These are phyloP conservation scores for Trifolium fragiferum DNA, from an alignment of 306 rosid genomes.

Conservation along the genomic window DNA sequence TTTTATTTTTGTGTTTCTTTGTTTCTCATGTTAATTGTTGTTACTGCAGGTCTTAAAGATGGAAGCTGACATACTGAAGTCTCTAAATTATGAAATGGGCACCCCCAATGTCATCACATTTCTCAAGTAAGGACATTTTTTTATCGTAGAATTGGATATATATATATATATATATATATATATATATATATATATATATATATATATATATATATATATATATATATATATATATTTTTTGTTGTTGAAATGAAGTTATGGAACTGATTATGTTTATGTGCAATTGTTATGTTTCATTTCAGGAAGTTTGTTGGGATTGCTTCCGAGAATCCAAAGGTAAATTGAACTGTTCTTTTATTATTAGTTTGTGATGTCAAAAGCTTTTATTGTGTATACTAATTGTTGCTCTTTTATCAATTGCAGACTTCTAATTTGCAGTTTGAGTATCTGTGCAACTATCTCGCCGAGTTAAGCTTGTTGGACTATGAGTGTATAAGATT, in stretches of 20 bases:
- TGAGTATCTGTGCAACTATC: conserved; percentile 70
- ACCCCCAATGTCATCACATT: conserved; percentile 73
- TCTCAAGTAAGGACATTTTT: conserved; percentile 52
- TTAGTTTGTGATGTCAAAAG: neutral
- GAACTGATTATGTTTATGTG: neutral
- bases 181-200: too few species aligned
- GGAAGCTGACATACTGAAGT: conserved; percentile 80
- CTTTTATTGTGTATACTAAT: conserved; percentile 4
- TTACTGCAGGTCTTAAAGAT: conserved; percentile 64
- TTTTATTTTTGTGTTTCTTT: neutral
- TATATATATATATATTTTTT: too few species aligned
- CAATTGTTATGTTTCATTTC: neutral
- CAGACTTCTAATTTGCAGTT: conserved; percentile 59
- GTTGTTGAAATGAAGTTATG: neutral
- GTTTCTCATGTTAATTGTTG: neutral
- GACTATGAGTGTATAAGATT: conserved; percentile 67
- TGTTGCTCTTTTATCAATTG: neutral
- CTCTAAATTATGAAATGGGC: conserved; percentile 74
- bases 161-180: too few species aligned
- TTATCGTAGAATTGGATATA: neutral
- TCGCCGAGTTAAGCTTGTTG: conserved; percentile 78
- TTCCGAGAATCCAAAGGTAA: conserved; percentile 52
- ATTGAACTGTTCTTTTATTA: neutral
- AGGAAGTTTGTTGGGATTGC: conserved; percentile 56
- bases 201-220: too few species aligned